A percentile compares a stretch with the other conserved stretches of the same genome.
These are phyloP conservation scores for Saccharomyces hybrid DNA, from an alignment of 1,139 yeast species.

Conservation along the genomic window DNA sequence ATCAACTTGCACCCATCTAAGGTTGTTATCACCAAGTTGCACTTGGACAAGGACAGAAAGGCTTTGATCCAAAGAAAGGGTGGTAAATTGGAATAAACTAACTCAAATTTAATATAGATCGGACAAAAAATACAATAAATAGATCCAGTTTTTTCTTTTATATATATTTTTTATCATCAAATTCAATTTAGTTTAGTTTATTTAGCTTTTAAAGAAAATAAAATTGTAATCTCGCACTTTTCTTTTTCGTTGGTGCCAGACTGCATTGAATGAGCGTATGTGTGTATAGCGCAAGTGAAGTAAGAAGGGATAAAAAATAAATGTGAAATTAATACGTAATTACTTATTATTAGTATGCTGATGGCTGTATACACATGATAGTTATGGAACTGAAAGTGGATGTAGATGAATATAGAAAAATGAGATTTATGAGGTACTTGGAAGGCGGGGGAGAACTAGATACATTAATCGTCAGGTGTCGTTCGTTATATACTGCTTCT, in stretches of 20 bases:
- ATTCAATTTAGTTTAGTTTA: neutral
- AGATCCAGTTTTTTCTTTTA: neutral
- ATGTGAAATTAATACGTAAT: neutral
- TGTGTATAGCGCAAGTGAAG: neutral
- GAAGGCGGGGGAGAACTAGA: neutral
- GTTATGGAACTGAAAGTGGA: neutral
- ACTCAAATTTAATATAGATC: neutral
- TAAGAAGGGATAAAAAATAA: neutral
- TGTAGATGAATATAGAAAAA: neutral
- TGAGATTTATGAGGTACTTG: neutral
- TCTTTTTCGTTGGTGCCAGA: neutral
- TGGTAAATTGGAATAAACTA: constrained; percentile 62
- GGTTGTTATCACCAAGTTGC: constrained; percentile 97
- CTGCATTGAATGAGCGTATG: neutral
- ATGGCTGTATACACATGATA: neutral
- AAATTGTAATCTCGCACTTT: neutral
- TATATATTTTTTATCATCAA: neutral
- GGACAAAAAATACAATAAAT: neutral
- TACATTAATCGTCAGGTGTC: neutral
- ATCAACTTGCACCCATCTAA: constrained; percentile 97
- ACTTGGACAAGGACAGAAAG: constrained; percentile 98
- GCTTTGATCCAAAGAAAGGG: constrained; percentile 93
- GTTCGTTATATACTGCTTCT: neutral
- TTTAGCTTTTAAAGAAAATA: neutral
- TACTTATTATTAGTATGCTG: neutral